Conservation (phyloP, 2,329 filamentous ascomycete genomes). For the Penicillium sp. region DNA sequence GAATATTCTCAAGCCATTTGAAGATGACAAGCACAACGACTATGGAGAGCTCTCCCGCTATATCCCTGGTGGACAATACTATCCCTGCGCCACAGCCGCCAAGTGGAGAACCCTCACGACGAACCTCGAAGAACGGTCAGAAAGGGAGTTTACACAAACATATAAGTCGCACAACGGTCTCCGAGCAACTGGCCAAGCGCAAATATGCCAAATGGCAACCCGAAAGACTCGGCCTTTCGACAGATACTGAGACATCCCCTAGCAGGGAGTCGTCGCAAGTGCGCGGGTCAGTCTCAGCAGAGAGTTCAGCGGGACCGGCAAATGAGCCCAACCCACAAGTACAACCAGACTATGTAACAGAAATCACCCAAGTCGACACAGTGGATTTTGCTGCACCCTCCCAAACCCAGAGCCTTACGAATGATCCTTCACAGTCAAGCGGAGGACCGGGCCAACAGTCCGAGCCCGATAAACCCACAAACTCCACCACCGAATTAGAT, state of each 20-base stretch:
- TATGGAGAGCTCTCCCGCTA: constrained; percentile 27
- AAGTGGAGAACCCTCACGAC: constrained; percentile 23
- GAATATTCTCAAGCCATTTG: neutral
- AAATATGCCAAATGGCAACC: constrained; percentile 55
- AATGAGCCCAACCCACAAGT: neutral
- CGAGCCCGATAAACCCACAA: constrained; percentile 16
- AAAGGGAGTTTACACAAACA: constrained; percentile 27
- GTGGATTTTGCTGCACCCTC: constrained; percentile 14
- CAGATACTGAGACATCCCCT: constrained; percentile 17
- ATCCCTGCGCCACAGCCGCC: constrained; percentile 24
- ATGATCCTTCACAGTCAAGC: constrained; percentile 2
- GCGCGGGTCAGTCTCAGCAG: constrained; percentile 17
- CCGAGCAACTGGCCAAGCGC: constrained; percentile 39
- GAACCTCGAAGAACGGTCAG: constrained; percentile 21
- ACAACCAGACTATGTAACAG: constrained; percentile 2
- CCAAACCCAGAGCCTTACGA: constrained; percentile 7
- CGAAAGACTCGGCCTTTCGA: constrained; percentile 53
- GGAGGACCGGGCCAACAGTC: constrained; percentile 4
- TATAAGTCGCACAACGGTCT: constrained; percentile 38
- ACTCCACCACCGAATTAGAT: constrained; percentile 62
- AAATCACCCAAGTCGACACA: constrained; percentile 13
- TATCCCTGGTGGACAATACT: constrained; percentile 45
- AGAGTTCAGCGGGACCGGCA: constrained; percentile 14
- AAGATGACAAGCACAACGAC: neutral
- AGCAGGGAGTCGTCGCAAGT: constrained; percentile 22